These are phyloP conservation scores for Alternaria sp. DNA, from an alignment of 2,329 filamentous ascomycete genomes.

Conservation along the genomic window DNA sequence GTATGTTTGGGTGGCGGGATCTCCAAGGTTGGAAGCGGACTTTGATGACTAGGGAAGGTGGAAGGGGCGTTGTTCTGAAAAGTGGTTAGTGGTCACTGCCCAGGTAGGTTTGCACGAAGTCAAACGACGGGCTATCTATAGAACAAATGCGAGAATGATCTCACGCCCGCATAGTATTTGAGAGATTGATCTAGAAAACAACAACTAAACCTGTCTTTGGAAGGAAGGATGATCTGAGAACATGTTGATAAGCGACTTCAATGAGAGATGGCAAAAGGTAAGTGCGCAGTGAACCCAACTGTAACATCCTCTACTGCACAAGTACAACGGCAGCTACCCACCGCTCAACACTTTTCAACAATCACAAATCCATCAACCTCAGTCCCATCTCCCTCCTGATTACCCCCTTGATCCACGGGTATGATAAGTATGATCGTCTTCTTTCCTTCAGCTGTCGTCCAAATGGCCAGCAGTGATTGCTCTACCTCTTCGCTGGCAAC, in stretches of 20 bases:
- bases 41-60: not conserved
- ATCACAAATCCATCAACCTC: not conserved
- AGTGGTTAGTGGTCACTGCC: not conserved
- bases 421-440: not conserved
- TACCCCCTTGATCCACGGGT: accelerated
- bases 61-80: not conserved
- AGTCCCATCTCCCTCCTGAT: accelerated
- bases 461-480: not conserved
- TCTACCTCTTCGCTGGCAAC: not conserved
- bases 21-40: not conserved
- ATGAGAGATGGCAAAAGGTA: not conserved
- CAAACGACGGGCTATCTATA: not conserved
- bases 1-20: not conserved
- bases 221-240: not conserved
- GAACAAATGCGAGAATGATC: not conserved
- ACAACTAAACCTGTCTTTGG: not conserved
- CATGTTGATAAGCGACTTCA: not conserved
- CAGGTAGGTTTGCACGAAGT: not conserved
- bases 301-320: not conserved
- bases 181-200: not conserved
- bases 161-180: not conserved
- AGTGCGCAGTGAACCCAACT: not conserved
- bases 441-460: too few species aligned
- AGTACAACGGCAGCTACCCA: not conserved
- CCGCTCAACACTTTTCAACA: not conserved